These are phyloP conservation scores for Mesotaenium endlicherianum DNA, from an alignment of 139 green algal genomes.

Conservation along the genomic window DNA sequence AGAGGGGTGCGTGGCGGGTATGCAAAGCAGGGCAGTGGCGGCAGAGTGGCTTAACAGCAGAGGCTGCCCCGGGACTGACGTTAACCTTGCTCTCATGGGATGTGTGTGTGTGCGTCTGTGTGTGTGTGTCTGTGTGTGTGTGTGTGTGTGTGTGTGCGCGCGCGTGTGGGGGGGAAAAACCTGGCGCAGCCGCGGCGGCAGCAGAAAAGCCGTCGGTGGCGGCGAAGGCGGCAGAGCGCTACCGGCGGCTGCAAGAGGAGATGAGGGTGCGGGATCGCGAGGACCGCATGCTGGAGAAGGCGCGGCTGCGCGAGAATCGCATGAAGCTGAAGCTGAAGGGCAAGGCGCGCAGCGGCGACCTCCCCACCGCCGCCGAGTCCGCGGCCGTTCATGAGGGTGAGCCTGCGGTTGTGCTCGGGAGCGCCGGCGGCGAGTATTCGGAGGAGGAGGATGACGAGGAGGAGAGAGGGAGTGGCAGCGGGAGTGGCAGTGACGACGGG, in stretches of 20 bases:
- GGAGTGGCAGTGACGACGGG: conserved; percentile 1
- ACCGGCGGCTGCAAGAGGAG: conserved; percentile 12
- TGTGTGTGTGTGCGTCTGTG: no score
- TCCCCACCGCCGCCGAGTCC: background rate
- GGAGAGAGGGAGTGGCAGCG: conserved; percentile 1
- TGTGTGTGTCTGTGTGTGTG: no score
- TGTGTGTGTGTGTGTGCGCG: no score
- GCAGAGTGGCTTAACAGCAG: no score
- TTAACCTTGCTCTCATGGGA: no score
- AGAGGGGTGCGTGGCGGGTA: no score
- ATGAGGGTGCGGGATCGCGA: conserved; percentile 44
- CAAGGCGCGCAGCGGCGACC: conserved; percentile 14
- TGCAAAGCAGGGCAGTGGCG: no score
- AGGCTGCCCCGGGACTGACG: no score
- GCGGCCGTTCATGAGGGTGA: background rate
- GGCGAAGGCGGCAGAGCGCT: conserved; percentile 8
- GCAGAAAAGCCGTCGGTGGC: background rate
- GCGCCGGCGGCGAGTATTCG: background rate
- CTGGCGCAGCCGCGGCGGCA: background rate
- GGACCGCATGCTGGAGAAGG: conserved; percentile 44
- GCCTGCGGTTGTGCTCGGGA: no score
- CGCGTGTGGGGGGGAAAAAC: no score
- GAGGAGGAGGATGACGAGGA: conserved; percentile 36
- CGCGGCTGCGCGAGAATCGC: conserved; percentile 25
- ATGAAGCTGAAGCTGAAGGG: conserved; percentile 46